Conservation (phyloP, 164 flowering plant genomes). For the Aristolochia fimbriata region DNA sequence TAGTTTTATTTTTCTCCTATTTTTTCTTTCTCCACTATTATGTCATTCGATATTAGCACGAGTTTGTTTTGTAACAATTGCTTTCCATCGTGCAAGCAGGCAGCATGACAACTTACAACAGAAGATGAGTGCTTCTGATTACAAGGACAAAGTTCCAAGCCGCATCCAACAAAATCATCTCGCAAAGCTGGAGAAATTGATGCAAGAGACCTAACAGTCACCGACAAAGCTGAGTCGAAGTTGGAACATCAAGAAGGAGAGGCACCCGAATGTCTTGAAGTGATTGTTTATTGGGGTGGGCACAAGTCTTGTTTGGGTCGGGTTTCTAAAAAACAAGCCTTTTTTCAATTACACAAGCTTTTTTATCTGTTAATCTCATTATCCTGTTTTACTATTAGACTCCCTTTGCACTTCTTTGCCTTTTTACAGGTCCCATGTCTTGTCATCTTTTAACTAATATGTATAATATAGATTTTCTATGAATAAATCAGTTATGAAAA, state of each 20-base stretch:
- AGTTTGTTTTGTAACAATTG: not conserved
- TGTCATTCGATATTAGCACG: not conserved
- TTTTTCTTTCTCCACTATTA: not conserved
- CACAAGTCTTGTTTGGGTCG: no score
- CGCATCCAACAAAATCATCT: constrained; percentile 49
- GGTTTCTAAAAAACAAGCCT: no score
- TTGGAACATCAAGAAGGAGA: constrained; percentile 21
- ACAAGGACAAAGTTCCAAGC: constrained; percentile 48
- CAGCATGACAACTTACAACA: constrained; percentile 51
- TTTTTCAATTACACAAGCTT: no score
- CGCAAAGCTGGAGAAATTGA: constrained; percentile 37
- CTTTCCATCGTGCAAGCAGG: constrained; percentile 26
- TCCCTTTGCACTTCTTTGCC: no score
- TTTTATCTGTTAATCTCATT: no score
- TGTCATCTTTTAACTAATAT: no score
- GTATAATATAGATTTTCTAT: no score
- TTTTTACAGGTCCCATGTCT: no score
- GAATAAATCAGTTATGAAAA: no score
- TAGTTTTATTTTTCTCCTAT: not conserved
- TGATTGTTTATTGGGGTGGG: no score
- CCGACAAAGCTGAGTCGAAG: constrained; percentile 32
- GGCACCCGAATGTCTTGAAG: not conserved
- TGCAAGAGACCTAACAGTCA: constrained; percentile 44
- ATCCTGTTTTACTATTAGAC: no score
- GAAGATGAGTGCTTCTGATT: no score